Evolutionary conservation across 345 rosid genomes (phyloP).

Genomic region (Rubroshorea leprosula): DNA sequence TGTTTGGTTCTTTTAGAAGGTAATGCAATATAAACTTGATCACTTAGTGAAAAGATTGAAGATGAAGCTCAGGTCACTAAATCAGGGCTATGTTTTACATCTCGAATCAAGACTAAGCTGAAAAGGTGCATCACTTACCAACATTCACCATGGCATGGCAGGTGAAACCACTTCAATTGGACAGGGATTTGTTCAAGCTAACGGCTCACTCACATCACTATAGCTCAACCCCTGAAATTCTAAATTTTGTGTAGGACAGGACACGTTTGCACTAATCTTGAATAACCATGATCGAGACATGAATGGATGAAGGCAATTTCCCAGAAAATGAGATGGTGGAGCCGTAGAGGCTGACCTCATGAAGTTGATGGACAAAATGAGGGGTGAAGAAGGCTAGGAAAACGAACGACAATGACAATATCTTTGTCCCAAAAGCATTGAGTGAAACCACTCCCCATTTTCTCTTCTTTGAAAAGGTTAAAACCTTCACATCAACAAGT

Average conservation of each 20-base stretch:
- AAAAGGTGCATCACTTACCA: neutral
- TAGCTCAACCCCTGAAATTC: neutral
- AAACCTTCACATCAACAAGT: constrained; percentile 31
- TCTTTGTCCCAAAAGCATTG: neutral
- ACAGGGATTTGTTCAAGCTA: neutral
- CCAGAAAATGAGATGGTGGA: neutral
- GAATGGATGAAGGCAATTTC: neutral
- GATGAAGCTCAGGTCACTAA: neutral
- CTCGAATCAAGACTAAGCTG: neutral
- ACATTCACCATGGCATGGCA: constrained; percentile 4
- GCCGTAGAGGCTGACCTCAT: neutral
- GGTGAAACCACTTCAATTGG: constrained; percentile 8
- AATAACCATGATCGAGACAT: neutral
- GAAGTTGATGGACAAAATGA: constrained; percentile 26
- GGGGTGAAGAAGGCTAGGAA: constrained; percentile 2
- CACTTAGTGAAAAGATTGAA: neutral
- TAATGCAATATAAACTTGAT: neutral
- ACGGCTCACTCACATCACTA: neutral
- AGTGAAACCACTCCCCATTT: constrained; percentile 5
- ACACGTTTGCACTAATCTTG: neutral
- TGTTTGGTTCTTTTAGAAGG: neutral
- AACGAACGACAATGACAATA: constrained; percentile 17
- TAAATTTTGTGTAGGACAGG: neutral
- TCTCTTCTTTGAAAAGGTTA: constrained; percentile 18
- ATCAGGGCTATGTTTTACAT: neutral